Evolutionary conservation across 2,329 filamentous ascomycete species (phyloP).

Genomic region (Fusarium oligoseptatum): DNA sequence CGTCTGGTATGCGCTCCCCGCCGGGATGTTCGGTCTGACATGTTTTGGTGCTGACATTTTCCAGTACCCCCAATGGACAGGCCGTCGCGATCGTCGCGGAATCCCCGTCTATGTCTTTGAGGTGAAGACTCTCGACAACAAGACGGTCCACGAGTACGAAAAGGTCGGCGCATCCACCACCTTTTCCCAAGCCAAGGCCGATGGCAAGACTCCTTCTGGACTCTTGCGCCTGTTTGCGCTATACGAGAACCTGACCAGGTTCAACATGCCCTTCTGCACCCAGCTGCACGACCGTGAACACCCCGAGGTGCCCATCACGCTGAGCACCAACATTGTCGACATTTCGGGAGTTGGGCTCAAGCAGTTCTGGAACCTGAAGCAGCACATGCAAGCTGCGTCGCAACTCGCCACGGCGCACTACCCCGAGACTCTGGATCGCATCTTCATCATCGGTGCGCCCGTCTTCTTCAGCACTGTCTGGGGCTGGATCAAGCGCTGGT

Average conservation of each 20-base stretch:
- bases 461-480: slow-evolving; percentile 93
- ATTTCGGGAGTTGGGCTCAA: slow-evolving; percentile 88
- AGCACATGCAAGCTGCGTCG: slow-evolving; percentile 93
- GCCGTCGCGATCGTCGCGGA: slow-evolving; percentile 88
- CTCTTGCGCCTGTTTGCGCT: slow-evolving; percentile 90
- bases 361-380: slow-evolving; percentile 96
- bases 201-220: slow-evolving; percentile 77
- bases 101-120: slow-evolving; percentile 95
- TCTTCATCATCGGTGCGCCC: slow-evolving; percentile 86
- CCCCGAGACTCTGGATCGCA: slow-evolving; percentile 83
- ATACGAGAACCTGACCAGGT: slow-evolving; percentile 92
- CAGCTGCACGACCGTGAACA: slow-evolving; percentile 78
- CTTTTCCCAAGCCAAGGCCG: slow-evolving; percentile 72
- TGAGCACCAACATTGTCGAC: slow-evolving; percentile 95
- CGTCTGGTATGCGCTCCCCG: slow-evolving; percentile 69
- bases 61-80: slow-evolving; percentile 95
- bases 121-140: slow-evolving; percentile 84
- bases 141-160: slow-evolving; percentile 84
- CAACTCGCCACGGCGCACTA: slow-evolving; percentile 92
- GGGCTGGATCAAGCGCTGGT: slow-evolving; percentile 97
- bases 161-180: slow-evolving; percentile 70
- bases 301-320: slow-evolving; percentile 86
- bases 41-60: slow-evolving; percentile 14
- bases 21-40: neutral
- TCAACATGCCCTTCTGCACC: slow-evolving; percentile 87